Base-by-base conservation (phyloP, 495 filamentous ascomycete species). In the Achaetomiella virescens region DNA sequence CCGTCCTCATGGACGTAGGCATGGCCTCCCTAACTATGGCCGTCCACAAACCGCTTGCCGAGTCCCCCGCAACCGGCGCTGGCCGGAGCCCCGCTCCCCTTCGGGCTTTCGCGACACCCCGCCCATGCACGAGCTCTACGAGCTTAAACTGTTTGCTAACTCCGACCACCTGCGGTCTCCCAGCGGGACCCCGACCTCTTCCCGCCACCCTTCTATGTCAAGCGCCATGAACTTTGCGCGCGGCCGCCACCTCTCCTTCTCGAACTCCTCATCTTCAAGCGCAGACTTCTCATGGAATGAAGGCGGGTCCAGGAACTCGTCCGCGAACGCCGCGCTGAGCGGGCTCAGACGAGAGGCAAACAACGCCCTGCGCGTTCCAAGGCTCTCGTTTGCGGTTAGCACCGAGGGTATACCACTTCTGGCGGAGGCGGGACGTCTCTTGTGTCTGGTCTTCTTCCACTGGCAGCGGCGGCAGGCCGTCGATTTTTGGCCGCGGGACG, bases 11-110 rank as follows among this genome's bases (percentile, higher is more conserved):
- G 46, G 91, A 97, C 66, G 87, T 97, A 15, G 85, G 82, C 31
- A 90, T 92, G 72, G 87, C 91, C 9, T 95, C 90, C 0, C 76
- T 98, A 25, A 96, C 93, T 0, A 85, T 97, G 84, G 91, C 92
- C 11, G 81, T 87, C 27, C 81, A 87, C 36, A 86, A 85, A 38
- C 79, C 83, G 5, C 63, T 25, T 49, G 57, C 37, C 54, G 62
- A 61, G 33, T 54, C 60, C 22, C 37, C 45, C 12, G 54, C 25
- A 59, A 35, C 61, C n/a, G n/a, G n/a, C n/a, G n/a, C n/a, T 64
- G 6, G 61, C 69, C 17, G 1, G 45, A 25, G 1, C 48, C 37
- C 14, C 22, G 20, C 10, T 24, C 52, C 20, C 43, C 40, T 69
- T 42, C 74, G 76, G 52, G 49, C 66, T 33, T 68, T 75, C 36